A percentile compares a stretch with the other conserved stretches of the same genome.
Evolutionary conservation across 2,329 filamentous ascomycete genomes (phyloP).

Genomic region (Aspergillus pseudoterreus): DNA sequence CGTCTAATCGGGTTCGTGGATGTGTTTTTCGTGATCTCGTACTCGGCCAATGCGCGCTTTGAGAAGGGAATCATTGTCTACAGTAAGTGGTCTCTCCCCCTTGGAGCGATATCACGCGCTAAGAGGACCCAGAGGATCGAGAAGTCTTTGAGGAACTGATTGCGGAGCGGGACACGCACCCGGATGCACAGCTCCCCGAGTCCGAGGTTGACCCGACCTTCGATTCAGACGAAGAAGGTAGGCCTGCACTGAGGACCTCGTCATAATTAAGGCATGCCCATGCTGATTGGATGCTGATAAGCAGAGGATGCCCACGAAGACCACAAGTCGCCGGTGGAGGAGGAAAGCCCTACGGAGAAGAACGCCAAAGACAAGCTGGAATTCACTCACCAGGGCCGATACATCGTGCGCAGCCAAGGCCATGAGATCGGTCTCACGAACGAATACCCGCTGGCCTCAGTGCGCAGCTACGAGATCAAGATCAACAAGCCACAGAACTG

Average conservation of each 20-base stretch:
- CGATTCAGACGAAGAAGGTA: neutral
- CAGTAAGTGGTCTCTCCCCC: conserved; percentile 1
- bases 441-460: conserved; percentile 4
- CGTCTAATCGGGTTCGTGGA: conserved; percentile 12
- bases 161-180: neutral
- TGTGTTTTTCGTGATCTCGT: conserved; percentile 12
- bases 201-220: neutral
- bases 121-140: conserved; percentile 4
- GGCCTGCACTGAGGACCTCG: neutral
- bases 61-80: conserved; percentile 12
- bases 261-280: too few species aligned
- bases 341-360: neutral
- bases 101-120: neutral
- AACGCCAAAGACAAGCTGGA: neutral
- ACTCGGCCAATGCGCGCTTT: conserved; percentile 10
- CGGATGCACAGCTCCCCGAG: neutral
- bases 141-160: conserved; percentile 2
- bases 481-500: conserved; percentile 9
- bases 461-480: conserved; percentile 3
- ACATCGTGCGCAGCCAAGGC: conserved; percentile 3
- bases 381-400: conserved; percentile 1
- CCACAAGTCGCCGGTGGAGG: neutral
- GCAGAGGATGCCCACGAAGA: neutral
- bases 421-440: conserved; percentile 6
- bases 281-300: too few species aligned